Evolutionary conservation across 2,329 filamentous ascomycete genomes (phyloP).

Genomic region (Xylariaceae sp.): DNA sequence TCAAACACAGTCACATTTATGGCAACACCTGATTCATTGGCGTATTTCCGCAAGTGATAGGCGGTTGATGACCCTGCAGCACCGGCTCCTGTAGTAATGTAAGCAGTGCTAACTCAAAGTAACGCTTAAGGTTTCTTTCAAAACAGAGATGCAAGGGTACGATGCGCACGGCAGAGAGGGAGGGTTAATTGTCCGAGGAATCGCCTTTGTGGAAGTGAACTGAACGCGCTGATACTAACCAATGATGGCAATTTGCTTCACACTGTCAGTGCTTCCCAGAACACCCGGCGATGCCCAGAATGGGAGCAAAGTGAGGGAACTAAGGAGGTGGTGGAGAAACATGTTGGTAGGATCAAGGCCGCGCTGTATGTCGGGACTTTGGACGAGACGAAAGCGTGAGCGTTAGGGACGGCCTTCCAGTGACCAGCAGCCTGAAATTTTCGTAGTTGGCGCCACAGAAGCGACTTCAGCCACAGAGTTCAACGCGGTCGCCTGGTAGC

Average conservation of each 20-base stretch:
- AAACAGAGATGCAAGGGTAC: neutral
- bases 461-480: too few relatives aligned
- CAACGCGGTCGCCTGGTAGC: too few relatives aligned
- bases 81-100: constrained; percentile 66
- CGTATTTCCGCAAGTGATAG: constrained; percentile 73
- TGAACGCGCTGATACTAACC: constrained; percentile 35
- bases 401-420: too few relatives aligned
- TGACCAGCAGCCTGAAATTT: too few relatives aligned
- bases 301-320: constrained; percentile 6
- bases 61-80: constrained; percentile 83
- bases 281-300: constrained; percentile 38
- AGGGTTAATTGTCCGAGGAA: neutral
- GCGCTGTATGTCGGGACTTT: neutral
- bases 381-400: neutral
- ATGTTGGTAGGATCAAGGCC: constrained; percentile 8
- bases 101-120: neutral
- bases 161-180: neutral
- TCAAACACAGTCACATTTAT: constrained; percentile 88
- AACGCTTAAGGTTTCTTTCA: too few relatives aligned
- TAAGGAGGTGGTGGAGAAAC: constrained; percentile 2
- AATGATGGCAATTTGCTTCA: constrained; percentile 59
- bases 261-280: constrained; percentile 40
- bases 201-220: neutral
- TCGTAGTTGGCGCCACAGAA: too few relatives aligned
- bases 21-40: constrained; percentile 53